Evolutionary conservation across 495 filamentous ascomycete genomes (phyloP).

Genomic region (Aspergillus sparsus): DNA sequence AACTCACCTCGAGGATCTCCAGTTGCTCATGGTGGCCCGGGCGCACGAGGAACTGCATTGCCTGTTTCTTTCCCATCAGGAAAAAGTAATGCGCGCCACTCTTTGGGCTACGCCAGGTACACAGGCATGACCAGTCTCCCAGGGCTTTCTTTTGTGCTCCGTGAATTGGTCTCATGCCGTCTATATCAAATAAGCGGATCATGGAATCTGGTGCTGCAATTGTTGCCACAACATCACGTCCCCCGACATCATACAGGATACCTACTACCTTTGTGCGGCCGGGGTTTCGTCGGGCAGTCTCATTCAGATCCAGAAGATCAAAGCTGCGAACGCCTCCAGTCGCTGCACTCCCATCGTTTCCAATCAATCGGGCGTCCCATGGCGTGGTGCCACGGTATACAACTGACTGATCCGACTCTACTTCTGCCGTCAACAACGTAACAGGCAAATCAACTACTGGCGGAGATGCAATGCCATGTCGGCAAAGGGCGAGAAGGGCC

Average conservation of each 20-base stretch:
- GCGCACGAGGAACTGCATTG: slow-evolving; percentile 11
- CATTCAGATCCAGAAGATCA: not conserved
- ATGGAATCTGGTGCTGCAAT: slow-evolving; percentile 10
- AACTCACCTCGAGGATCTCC: slow-evolving; percentile 11
- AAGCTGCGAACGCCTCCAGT: slow-evolving; percentile 8
- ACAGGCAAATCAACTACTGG: not conserved
- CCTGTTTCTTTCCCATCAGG: slow-evolving; percentile 12
- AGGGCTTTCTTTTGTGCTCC: slow-evolving; percentile 3
- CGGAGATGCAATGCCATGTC: not conserved
- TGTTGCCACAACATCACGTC: not conserved
- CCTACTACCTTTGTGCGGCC: slow-evolving; percentile 13
- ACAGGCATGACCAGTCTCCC: slow-evolving; percentile 10
- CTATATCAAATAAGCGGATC: slow-evolving; percentile 5
- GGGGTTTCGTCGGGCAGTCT: slow-evolving; percentile 6
- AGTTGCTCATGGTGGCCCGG: not conserved
- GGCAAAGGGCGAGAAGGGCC: not conserved
- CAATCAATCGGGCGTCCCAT: not conserved
- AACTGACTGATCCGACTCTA: slow-evolving; percentile 6
- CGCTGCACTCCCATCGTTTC: slow-evolving; percentile 10
- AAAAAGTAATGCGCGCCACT: slow-evolving; percentile 7
- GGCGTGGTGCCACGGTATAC: not conserved
- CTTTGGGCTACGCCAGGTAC: slow-evolving; percentile 4
- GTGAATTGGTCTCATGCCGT: slow-evolving; percentile 5
- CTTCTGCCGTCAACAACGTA: not conserved
- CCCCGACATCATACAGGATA: slow-evolving; percentile 4